Base-by-base conservation (phyloP, 306 rosid genomes). In the Mucuna pruriens region DNA sequence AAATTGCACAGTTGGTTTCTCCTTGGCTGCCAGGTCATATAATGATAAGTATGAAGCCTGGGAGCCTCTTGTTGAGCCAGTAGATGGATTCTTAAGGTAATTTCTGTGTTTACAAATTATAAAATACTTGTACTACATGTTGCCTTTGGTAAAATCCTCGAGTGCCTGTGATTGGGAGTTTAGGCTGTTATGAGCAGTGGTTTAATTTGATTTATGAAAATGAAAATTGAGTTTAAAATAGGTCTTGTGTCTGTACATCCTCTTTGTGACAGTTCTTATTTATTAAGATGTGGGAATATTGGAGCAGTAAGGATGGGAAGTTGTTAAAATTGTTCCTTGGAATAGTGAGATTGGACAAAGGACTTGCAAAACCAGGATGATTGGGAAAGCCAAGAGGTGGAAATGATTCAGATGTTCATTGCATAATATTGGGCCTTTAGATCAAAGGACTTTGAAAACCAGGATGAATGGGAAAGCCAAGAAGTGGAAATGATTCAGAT, bases 61-160 rank as follows among this genome's bases (percentile, higher is more conserved):
- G 99, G 99, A 95, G 85, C 99, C 99, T 58, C 90, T 95, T 83
- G 84, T 93, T 61, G 99, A 95, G 90, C 97, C 98, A 2, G 90
- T 93, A 20, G 98, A 93, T 77, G 99, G 98, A 74, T 87, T 93
- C 82, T 63, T 95, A 66, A 90, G 99, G 99, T 95, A 83, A 57
- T 40, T 84, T 40, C 60, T 0, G 0, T 78, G 40, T 69, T 54
- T 52, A 33, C 51, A 20, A 44, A 46, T 63, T 36, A 34, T 74
- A 57, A 25, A 58, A 52, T 62, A 54, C n/a, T 38, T 31, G 1
- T 69, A 9, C 19, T 74, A 17, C 73, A 64, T 72, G 6, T 70
- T 75, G 38, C 75, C 68, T 39, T 68, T 15, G 34, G 55, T 33
- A 55, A 67, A 85, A 54, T 39, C 42, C 73, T 82, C 29, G 64